These are phyloP conservation scores for Daldinia bambusicola DNA, from an alignment of 495 filamentous ascomycete genomes.

Conservation along the genomic window DNA sequence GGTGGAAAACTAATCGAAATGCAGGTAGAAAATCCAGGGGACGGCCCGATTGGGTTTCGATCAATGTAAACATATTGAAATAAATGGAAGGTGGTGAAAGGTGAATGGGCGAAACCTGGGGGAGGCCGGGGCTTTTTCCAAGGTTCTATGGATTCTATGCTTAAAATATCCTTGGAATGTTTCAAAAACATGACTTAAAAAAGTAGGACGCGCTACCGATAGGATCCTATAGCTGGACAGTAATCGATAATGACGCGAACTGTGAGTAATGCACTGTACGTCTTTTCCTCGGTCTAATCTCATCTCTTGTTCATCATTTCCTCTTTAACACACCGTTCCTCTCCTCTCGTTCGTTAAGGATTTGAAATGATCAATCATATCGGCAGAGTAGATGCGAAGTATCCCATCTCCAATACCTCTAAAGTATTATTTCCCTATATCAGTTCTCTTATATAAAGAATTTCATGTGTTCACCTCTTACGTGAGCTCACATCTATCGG, in stretches of 20 bases:
- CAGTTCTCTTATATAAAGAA: not conserved
- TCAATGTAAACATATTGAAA: constrained; percentile 24
- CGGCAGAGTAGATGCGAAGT: not conserved
- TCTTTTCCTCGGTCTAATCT: constrained; percentile 16
- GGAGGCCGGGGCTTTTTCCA: constrained; percentile 40
- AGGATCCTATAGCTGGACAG: not conserved
- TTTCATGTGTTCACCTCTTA: not conserved
- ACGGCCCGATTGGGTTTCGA: constrained; percentile 44
- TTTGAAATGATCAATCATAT: constrained; percentile 4
- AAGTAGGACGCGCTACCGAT: constrained; percentile 11
- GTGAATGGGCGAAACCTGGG: constrained; percentile 42
- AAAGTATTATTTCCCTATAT: not conserved
- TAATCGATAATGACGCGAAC: constrained; percentile 3
- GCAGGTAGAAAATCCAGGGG: constrained; percentile 28
- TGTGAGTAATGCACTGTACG: constrained; percentile 30
- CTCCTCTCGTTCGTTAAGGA: not conserved
- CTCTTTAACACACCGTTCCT: not conserved
- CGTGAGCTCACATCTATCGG: not conserved
- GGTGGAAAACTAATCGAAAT: constrained; percentile 8
- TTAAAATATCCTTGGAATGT: constrained; percentile 31
- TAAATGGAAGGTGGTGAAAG: constrained; percentile 34
- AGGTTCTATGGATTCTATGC: constrained; percentile 25
- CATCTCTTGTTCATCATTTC: constrained; percentile 12
- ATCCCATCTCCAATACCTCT: not conserved
- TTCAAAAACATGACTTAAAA: constrained; percentile 40